Percentiles rank a stretch among this genome's conserved stretches.
Evolutionary conservation across 371 early-diverging fungal genomes (phyloP).

Genomic region (Mortierella sp.): DNA sequence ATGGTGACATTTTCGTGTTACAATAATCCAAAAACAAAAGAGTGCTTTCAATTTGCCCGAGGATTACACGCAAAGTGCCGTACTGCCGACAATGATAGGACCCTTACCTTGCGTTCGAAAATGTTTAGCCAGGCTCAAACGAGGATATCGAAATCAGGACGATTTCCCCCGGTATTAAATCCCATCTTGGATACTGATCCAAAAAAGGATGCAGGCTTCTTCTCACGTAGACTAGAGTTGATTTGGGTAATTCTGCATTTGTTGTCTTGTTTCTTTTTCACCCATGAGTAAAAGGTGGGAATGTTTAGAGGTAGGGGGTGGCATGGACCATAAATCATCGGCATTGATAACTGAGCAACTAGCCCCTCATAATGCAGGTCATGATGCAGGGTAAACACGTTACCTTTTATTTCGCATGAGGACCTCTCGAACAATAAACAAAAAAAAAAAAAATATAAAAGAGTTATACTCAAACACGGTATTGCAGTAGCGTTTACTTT

Average conservation of each 20-base stretch:
- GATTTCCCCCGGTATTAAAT: not conserved
- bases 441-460: not conserved
- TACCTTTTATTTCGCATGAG: not conserved
- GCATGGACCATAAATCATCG: not conserved
- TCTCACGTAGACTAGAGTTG: not conserved
- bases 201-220: not conserved
- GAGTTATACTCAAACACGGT: not conserved
- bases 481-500: not conserved
- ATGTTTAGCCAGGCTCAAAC: too few species aligned
- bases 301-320: not conserved
- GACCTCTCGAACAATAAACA: not conserved
- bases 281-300: conserved; percentile 16
- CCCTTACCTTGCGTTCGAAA: too few species aligned
- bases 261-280: conserved; percentile 1
- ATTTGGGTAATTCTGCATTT: not conserved
- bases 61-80: too few species aligned
- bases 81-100: too few species aligned
- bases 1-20: conserved; percentile 18
- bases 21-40: not conserved
- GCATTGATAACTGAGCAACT: too few species aligned
- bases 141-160: too few species aligned
- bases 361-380: too few species aligned
- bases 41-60: too few species aligned
- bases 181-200: too few species aligned
- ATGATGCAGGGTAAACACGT: not conserved